These are phyloP conservation scores for Tricholoma flavovirens DNA, from an alignment of 768 basidiomycete species.

Conservation along the genomic window DNA sequence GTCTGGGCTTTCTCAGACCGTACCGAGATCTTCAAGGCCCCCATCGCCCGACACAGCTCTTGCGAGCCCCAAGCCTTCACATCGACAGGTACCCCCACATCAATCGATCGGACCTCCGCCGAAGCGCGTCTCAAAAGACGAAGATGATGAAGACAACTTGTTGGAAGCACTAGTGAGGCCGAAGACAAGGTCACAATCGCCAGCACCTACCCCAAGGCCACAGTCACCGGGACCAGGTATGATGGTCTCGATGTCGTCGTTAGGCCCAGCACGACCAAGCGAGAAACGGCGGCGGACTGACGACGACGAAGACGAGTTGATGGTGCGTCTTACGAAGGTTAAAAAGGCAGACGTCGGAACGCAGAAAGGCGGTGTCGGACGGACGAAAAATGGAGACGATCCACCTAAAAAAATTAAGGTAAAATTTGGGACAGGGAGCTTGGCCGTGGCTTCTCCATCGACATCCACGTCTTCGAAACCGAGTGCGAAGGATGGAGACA, in stretches of 20 bases:
- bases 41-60: slow-evolving; percentile 29
- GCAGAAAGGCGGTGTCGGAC: slow-evolving; percentile 35
- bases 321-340: slow-evolving; percentile 57
- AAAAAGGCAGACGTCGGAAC: slow-evolving; percentile 49
- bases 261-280: slow-evolving; percentile 46
- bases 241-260: slow-evolving; percentile 19
- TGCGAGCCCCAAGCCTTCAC: slow-evolving; percentile 32
- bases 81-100: slow-evolving; percentile 28
- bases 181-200: slow-evolving; percentile 34
- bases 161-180: slow-evolving; percentile 49
- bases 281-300: slow-evolving; percentile 75
- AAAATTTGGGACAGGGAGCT: slow-evolving; percentile 50
- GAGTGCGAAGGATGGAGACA: slow-evolving; percentile 69
- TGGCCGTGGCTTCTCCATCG: slow-evolving; percentile 32
- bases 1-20: slow-evolving; percentile 6
- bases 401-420: slow-evolving; percentile 73
- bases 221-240: slow-evolving; percentile 17
- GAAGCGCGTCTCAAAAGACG: slow-evolving; percentile 30
- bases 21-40: slow-evolving; percentile 22
- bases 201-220: slow-evolving; percentile 26
- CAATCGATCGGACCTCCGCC: slow-evolving; percentile 36
- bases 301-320: slow-evolving; percentile 64
- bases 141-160: slow-evolving; percentile 53
- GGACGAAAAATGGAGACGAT: slow-evolving; percentile 44
- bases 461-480: slow-evolving; percentile 51